A percentile compares a stretch with the other conserved stretches of the same genome.
phyloP scores from a whole-genome alignment of 495 filamentous ascomycete species.

The Podospora didyma region DNA sequence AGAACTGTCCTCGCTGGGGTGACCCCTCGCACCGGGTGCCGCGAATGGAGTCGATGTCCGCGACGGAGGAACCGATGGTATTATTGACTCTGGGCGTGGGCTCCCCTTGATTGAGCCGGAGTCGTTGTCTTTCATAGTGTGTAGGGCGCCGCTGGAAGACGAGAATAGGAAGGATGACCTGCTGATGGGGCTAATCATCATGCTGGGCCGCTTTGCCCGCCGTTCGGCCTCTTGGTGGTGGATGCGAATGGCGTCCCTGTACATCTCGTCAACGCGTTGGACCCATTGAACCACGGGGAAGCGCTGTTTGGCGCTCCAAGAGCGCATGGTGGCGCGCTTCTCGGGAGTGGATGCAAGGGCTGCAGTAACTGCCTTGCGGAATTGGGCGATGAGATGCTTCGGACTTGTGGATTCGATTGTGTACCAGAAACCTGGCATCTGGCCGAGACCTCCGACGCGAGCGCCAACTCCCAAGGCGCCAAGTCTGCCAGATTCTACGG shows the following conservation, averaged over 20 bases:
- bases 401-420: constrained; percentile 63
- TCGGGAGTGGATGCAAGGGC: constrained; percentile 55
- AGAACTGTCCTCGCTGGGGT: neutral
- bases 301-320: constrained; percentile 63
- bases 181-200: neutral
- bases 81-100: constrained; percentile 1
- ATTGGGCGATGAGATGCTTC: constrained; percentile 63
- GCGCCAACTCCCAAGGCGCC: constrained; percentile 68
- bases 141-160: neutral
- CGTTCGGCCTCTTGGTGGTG: constrained; percentile 18
- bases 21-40: neutral
- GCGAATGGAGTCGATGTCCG: constrained; percentile 2
- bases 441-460: constrained; percentile 59
- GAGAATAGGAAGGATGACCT: neutral
- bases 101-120: neutral
- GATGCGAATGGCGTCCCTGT: constrained; percentile 42
- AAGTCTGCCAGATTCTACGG: constrained; percentile 73
- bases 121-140: neutral
- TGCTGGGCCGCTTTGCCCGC: constrained; percentile 1
- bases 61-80: constrained; percentile 1
- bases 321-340: constrained; percentile 63
- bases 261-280: constrained; percentile 53
- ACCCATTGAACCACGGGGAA: constrained; percentile 67
- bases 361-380: constrained; percentile 60
- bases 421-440: constrained; percentile 72